Base-by-base conservation (phyloP, 257 asterid species). In the Sherardia arvensis region DNA sequence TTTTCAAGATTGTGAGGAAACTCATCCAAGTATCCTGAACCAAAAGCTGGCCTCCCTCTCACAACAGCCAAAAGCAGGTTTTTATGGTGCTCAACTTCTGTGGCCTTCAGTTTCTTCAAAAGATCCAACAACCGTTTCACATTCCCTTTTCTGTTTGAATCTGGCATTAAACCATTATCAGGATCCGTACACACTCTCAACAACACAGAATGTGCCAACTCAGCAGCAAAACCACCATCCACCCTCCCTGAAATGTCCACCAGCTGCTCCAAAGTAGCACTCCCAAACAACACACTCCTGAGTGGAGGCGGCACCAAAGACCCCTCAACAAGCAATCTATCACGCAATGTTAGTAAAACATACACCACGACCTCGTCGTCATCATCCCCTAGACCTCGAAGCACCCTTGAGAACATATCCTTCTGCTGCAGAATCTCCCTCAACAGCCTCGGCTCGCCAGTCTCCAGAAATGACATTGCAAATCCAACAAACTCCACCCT, bases 221-320 rank as follows among this genome's bases (percentile, higher is more conserved):
- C 86, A 8, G 86, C 85, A 60, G 85, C 91, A 61, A 75, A 70
- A 33, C 72, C 84, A 30, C 79, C 85, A 68, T 74, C 84, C n/a
- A 69, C 76, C 76, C 80, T 78, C 73, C 91, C 95, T 0, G 94
- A 85, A 80, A 92, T 79, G 54, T 74, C 71, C 49, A 76, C 77
- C 77, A 92, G 73, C 73, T 92, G 90, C 85, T 92, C 93, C 84
- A 92, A 65, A 40, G 95, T 88, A 67, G 83, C 89, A 51, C 88
- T 92, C 59, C 98, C 98, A 59, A 91, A 92, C 78, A 92, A 76
- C 76, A 88, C 97, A 77, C 98, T 92, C 71, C 97, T 85, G 22
- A 82, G 87, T 53, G 84, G 84, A 1, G 95, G 87, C 23, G 95
- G 89, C 74, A 92, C 89, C 53, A 81, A 70, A 5, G 98, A 92